Evolutionary conservation across 2,329 filamentous ascomycete genomes (phyloP).

Genomic region (Cordyceps fumosorosea): DNA sequence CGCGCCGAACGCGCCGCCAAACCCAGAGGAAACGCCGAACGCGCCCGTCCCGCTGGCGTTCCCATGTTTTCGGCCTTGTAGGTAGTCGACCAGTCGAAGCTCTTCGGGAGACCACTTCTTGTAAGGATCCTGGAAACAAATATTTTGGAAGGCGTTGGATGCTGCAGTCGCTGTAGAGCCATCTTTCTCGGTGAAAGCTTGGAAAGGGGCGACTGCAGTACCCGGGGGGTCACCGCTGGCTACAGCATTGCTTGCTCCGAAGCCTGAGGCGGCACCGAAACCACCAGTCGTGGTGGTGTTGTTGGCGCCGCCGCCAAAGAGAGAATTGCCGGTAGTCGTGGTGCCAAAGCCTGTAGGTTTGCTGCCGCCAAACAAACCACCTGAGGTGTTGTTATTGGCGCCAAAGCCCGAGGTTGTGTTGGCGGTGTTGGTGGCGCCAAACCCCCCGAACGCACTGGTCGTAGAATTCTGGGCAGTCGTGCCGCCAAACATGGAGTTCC

Average conservation of each 20-base stretch:
- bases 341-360: conserved; percentile 45
- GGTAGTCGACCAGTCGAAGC: conserved; percentile 77
- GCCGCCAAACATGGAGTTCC: conserved; percentile 41
- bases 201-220: conserved; percentile 63
- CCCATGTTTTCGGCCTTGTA: conserved; percentile 75
- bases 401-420: conserved; percentile 34
- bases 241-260: conserved; percentile 32
- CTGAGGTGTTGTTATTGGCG: conserved; percentile 23
- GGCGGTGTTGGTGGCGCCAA: conserved; percentile 28
- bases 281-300: conserved; percentile 21
- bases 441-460: conserved; percentile 34
- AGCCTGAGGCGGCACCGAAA: conserved; percentile 32
- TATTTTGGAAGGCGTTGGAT: conserved; percentile 67
- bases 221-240: conserved; percentile 57
- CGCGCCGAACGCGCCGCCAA: conserved; percentile 46
- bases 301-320: conserved; percentile 39
- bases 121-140: conserved; percentile 73
- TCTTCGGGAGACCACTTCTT: conserved; percentile 89
- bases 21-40: conserved; percentile 60
- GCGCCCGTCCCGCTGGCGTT: conserved; percentile 78
- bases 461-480: conserved; percentile 32
- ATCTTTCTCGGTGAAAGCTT: conserved; percentile 68
- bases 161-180: conserved; percentile 40
- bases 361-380: conserved; percentile 47
- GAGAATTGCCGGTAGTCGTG: conserved; percentile 30